These are phyloP conservation scores for Gynandropsis gynandra DNA, from an alignment of 345 rosid genomes.

Conservation along the genomic window DNA sequence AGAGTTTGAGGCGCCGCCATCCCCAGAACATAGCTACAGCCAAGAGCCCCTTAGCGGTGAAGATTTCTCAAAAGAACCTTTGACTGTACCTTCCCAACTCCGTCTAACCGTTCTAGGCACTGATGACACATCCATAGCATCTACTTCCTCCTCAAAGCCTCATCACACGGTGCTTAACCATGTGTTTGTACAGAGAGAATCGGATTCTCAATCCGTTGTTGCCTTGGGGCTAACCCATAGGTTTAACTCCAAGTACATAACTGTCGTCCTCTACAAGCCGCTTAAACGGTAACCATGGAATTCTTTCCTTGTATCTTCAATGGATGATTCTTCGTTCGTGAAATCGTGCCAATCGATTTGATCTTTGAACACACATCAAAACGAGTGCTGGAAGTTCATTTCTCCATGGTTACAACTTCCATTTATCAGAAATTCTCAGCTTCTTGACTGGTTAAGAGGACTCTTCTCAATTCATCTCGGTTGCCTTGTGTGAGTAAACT, in stretches of 20 bases:
- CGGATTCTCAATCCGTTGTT: slow-evolving; percentile 68
- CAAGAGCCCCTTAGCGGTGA: slow-evolving; percentile 54
- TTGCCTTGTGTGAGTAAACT: too few relatives aligned
- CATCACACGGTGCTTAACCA: slow-evolving; percentile 87
- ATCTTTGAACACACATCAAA: too few relatives aligned
- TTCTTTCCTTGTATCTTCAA: too few relatives aligned
- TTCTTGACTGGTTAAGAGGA: too few relatives aligned
- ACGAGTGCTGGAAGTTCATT: too few relatives aligned
- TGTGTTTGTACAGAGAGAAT: slow-evolving; percentile 69
- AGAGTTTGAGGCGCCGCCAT: slow-evolving; percentile 71
- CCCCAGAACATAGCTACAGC: slow-evolving; percentile 71
- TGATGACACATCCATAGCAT: slow-evolving; percentile 30
- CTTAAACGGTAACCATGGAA: slow-evolving; percentile 38
- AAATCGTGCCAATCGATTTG: too few relatives aligned
- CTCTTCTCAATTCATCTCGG: too few relatives aligned
- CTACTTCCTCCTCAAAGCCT: slow-evolving; percentile 58
- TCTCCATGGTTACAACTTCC: too few relatives aligned
- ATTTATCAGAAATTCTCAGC: too few relatives aligned
- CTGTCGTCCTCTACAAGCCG: slow-evolving; percentile 90
- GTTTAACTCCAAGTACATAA: slow-evolving; percentile 81
- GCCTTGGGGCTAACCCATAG: slow-evolving; percentile 82
- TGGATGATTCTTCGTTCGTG: too few relatives aligned
- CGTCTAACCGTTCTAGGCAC: slow-evolving; percentile 55
- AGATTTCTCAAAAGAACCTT: slow-evolving; percentile 78
- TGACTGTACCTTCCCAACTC: slow-evolving; percentile 61